Conservation (phyloP, 2,329 filamentous ascomycete species). For the Hymenoscyphus fructigenus region DNA sequence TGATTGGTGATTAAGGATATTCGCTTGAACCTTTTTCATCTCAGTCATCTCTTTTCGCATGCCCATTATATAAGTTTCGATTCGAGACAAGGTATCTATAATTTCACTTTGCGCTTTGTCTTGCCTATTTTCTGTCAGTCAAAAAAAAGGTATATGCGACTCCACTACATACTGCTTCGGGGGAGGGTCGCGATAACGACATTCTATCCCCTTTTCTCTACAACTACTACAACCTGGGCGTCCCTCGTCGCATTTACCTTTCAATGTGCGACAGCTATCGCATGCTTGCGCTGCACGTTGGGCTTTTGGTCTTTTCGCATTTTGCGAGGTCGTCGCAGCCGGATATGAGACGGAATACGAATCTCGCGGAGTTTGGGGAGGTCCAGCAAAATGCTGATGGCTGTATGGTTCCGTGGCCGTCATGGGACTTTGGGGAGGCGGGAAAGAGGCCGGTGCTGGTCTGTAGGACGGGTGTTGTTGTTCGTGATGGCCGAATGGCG, state of each 20-base stretch:
- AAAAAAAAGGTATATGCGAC: slow-evolving; percentile 38
- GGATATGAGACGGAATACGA: slow-evolving; percentile 31
- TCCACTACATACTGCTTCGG: slow-evolving; percentile 73
- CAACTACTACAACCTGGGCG: slow-evolving; percentile 78
- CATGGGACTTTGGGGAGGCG: slow-evolving; percentile 33
- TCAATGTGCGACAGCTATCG: slow-evolving; percentile 81
- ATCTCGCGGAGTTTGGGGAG: slow-evolving; percentile 22
- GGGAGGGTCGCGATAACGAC: slow-evolving; percentile 86
- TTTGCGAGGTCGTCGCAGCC: slow-evolving; percentile 12
- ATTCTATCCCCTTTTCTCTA: slow-evolving; percentile 79
- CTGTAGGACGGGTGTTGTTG: slow-evolving; percentile 21
- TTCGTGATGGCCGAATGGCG: slow-evolving; percentile 26
- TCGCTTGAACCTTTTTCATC: slow-evolving; percentile 3
- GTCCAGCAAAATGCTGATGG: slow-evolving; percentile 21
- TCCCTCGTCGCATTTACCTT: slow-evolving; percentile 89
- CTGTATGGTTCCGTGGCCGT: slow-evolving; percentile 27
- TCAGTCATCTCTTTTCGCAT: background rate
- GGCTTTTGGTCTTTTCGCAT: slow-evolving; percentile 28
- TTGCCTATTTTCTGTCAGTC: slow-evolving; percentile 32
- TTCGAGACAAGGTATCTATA: slow-evolving; percentile 45
- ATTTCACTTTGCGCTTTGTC: slow-evolving; percentile 63
- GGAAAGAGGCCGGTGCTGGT: slow-evolving; percentile 20
- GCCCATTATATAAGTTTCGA: slow-evolving; percentile 21
- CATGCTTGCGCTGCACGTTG: slow-evolving; percentile 65
- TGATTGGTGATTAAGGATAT: background rate